Base-by-base conservation (phyloP, 768 basidiomycete genomes). In the Inosperma sp. region DNA sequence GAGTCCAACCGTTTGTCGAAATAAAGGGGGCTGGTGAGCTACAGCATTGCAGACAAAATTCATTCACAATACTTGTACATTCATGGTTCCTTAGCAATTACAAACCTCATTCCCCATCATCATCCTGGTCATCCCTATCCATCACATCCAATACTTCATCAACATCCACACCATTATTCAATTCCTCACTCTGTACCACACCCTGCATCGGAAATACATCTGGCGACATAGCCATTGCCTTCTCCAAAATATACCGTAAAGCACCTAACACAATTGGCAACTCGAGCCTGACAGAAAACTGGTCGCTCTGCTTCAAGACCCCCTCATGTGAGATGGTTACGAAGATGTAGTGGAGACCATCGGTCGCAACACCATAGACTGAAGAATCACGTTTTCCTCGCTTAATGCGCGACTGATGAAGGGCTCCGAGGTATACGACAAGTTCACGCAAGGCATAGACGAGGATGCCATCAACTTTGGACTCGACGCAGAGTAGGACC, bases 361-460 rank as follows among this genome's bases (percentile, higher is more conserved):
- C 56, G 16, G 57, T 52, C 14, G 51, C 45, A 44, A 53, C 33
- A 10, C 55, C 57, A 34, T 49, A 56, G 33, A 56, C 55, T 16
- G 56, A 56, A 26, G 56, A 26, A 56, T 58, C 29, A 14, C 16
- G 45, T 49, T 48, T 45, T 19, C 45, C 49, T 49, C 44, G 46
- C 22, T 53, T 42, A 4, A 53, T 16, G 19, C 56, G 56, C n/a
- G 56, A 58, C 33, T 58, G 56, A 48, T 41, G 56, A 37, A 58
- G 55, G 30, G 21, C 29, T 12, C 51, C 56, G 30, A 58, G 44
- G 37, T 54, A 56, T 12, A 42, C 45, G 46, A 56, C 22, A 6
- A 56, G 45, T 37, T 56, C 35, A 4, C 46, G 19, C 34, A 54
- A 12, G 35, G 37, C 55, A 10, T 36, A 5, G 30, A n/a, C 21